These are phyloP conservation scores for Cyberlindnera xishuangbannaensis DNA, from an alignment of 805 yeast genomes.

Conservation along the genomic window DNA sequence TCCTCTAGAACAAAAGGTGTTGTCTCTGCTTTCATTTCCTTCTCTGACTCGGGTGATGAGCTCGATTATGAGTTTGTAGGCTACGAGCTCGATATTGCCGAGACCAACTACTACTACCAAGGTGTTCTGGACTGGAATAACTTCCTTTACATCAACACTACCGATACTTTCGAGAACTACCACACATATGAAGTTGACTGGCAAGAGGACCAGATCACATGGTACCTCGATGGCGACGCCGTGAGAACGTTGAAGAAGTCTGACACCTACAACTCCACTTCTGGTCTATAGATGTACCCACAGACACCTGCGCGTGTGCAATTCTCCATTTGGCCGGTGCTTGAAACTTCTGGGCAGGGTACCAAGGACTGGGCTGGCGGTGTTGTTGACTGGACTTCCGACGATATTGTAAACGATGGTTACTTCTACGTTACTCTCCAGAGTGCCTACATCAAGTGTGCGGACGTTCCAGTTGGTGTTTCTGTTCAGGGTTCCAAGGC, in stretches of 20 bases:
- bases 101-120: slow-evolving; percentile 76
- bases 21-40: slow-evolving; percentile 75
- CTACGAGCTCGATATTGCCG: slow-evolving; percentile 54
- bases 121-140: slow-evolving; percentile 68
- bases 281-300: slow-evolving; percentile 52
- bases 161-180: slow-evolving; percentile 57
- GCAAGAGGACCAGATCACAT: slow-evolving; percentile 62
- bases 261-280: slow-evolving; percentile 61
- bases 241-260: slow-evolving; percentile 60
- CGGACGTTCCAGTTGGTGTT: slow-evolving; percentile 61
- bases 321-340: slow-evolving; percentile 76
- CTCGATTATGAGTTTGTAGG: slow-evolving; percentile 87
- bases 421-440: slow-evolving; percentile 69
- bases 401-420: slow-evolving; percentile 67
- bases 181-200: slow-evolving; percentile 80
- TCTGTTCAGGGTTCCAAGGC: slow-evolving; percentile 39
- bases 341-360: slow-evolving; percentile 51
- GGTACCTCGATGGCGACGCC: slow-evolving; percentile 67
- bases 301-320: slow-evolving; percentile 74
- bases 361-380: slow-evolving; percentile 89
- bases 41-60: slow-evolving; percentile 85
- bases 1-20: slow-evolving; percentile 78
- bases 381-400: slow-evolving; percentile 70
- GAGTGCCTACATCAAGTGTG: slow-evolving; percentile 57
- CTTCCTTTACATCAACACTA: slow-evolving; percentile 35